Evolutionary conservation across 2,329 filamentous ascomycete species (phyloP).

Genomic region (Pseudopithomyces chartarum): DNA sequence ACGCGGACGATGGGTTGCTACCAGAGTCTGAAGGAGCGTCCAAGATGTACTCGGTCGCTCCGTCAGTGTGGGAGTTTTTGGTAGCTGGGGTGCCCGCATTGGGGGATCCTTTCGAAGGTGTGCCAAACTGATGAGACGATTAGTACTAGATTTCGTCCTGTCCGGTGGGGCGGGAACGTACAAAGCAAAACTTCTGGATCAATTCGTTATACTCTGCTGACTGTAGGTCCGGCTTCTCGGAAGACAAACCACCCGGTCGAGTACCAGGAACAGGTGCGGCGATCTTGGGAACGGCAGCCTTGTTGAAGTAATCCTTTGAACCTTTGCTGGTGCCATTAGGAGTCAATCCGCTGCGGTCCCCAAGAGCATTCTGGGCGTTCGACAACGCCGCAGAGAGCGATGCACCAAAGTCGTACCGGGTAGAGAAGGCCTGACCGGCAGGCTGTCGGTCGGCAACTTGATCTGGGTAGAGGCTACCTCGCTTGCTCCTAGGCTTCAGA

Average conservation of each 20-base stretch:
- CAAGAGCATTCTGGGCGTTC: conserved; percentile 68
- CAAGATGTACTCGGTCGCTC: conserved; percentile 34
- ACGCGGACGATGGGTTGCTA: conserved; percentile 41
- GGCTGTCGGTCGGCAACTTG: conserved; percentile 53
- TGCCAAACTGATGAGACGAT: conserved; percentile 56
- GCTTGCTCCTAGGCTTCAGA: conserved; percentile 71
- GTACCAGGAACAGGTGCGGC: conserved; percentile 44
- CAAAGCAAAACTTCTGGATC: conserved; percentile 99
- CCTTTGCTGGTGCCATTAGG: conserved; percentile 23
- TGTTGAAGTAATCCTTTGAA: conserved; percentile 40
- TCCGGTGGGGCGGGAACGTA: conserved; percentile 68
- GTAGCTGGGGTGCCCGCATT: conserved; percentile 32
- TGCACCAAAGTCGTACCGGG: conserved; percentile 95
- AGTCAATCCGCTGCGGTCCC: conserved; percentile 59
- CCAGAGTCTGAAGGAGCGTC: conserved; percentile 25
- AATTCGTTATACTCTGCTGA: conserved; percentile 95
- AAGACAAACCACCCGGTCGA: conserved; percentile 60
- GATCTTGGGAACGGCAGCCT: conserved; percentile 41
- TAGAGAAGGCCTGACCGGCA: conserved; percentile 77
- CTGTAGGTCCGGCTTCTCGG: conserved; percentile 72
- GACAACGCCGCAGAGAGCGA: conserved; percentile 84
- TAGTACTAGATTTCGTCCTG: conserved; percentile 46
- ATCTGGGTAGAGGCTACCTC: conserved; percentile 65
- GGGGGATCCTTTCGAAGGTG: conserved; percentile 48
- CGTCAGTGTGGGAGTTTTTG: conserved; percentile 33